Evolutionary conservation across 345 rosid species (phyloP), one percentile per base, ranked within the genome.

Genomic region (Acer negundo): DNA sequence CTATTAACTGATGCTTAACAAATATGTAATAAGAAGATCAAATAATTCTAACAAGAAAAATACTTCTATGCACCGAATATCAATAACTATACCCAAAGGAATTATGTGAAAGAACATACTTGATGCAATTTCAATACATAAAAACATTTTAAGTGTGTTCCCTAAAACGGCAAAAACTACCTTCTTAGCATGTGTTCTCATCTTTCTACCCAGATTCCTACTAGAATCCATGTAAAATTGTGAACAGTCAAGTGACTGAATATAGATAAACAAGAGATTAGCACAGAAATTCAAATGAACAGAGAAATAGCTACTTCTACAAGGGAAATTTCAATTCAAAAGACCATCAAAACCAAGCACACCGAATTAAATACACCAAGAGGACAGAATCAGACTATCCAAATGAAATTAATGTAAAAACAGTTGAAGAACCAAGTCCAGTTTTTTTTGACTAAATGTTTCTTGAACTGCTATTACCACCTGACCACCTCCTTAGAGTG

Each of bases 401-500:
- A 78, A 81, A 20, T 59, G 44, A 82, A 73, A 82, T 79, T n/a
- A 75, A 79, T 77, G 78, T 68, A 69, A 75, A 75, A 71, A 67
- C 13, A 65, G 81, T 46, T 24, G 59, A 55, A 67, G 76, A 77
- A 44, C 72, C 63, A 58, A 67, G 51, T 46, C 61, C 68, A 13
- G 65, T 28, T 73, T 58, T 47, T 71, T 24, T 1, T 51, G n/a
- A 67, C 75, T 73, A 76, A 73, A 73, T 80, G 78, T 81, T 78
- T 76, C 84, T 80, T 58, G 90, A 84, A 72, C 85, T 80, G 79
- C 80, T 73, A 71, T 85, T 86, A 77, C 91, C 85, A 69, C 86
- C 77, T 53, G 82, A 84, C 82, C 93, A 86, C 80, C 88, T 87
- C 75, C 97, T 87, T 80, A 90, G 83, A 64, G 94, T 87, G 89